phyloP scores from a whole-genome alignment of 129 eudicot genomes.

The Artemisia argyi region DNA sequence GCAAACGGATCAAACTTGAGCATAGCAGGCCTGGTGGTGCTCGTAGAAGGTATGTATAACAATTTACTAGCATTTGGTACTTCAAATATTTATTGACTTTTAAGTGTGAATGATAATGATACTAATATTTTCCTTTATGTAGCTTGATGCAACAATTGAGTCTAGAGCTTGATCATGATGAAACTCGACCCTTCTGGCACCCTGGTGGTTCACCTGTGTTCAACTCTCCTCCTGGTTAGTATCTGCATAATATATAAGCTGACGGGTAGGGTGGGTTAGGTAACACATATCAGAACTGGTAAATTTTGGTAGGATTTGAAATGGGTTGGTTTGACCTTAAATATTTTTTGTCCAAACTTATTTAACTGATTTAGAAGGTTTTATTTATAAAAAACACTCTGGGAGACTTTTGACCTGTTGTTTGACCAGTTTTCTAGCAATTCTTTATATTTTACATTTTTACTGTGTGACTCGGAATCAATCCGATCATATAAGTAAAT shows the following conservation, averaged over 20 bases:
- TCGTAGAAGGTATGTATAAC: slow-evolving; percentile 63
- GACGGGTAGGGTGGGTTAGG: not conserved
- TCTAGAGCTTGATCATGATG: slow-evolving; percentile 80
- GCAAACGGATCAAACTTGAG: slow-evolving; percentile 93
- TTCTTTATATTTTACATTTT: not conserved
- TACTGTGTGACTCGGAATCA: not conserved
- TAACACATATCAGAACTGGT: not conserved
- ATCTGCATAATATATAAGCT: not conserved
- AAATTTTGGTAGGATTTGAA: slow-evolving; percentile 2
- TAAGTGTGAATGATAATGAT: slow-evolving; percentile 22
- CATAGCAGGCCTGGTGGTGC: slow-evolving; percentile 99
- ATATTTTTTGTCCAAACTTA: not conserved
- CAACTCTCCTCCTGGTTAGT: slow-evolving; percentile 84
- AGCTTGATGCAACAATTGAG: slow-evolving; percentile 83
- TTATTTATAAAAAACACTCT: slow-evolving; percentile 6
- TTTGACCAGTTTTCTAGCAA: not conserved
- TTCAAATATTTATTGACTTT: not conserved
- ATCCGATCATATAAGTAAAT: not conserved
- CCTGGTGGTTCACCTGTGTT: slow-evolving; percentile 76
- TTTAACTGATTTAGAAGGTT: not conserved
- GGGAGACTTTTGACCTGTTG: slow-evolving; percentile 1
- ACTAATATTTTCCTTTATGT: slow-evolving; percentile 21
- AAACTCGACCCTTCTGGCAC: slow-evolving; percentile 59
- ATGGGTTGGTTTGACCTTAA: not conserved
- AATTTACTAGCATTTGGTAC: not conserved